Percentiles rank a stretch among this genome's conserved stretches.
These are phyloP conservation scores for Ophioceras dolichostomum DNA, from an alignment of 2,329 filamentous ascomycete genomes.

Conservation along the genomic window DNA sequence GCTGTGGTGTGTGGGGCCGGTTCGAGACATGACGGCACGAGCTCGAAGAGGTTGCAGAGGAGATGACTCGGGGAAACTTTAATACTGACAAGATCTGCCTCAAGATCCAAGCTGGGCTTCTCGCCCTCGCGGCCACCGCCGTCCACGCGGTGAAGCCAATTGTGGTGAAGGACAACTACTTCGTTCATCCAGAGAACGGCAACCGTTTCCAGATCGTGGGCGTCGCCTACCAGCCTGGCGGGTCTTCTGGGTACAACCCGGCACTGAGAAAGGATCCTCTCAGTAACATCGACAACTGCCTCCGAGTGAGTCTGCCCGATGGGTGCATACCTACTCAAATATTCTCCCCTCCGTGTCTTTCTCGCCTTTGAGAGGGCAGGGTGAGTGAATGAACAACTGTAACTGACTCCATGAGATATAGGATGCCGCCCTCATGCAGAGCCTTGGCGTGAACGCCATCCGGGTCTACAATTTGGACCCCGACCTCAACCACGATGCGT, in stretches of 20 bases:
- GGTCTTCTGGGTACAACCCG: slow-evolving; percentile 49
- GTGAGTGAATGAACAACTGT: no score
- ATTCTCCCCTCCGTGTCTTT: no score
- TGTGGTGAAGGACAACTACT: slow-evolving; percentile 42
- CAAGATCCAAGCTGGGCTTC: slow-evolving; percentile 29
- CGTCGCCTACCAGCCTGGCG: slow-evolving; percentile 58
- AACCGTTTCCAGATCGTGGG: slow-evolving; percentile 55
- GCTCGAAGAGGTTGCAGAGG: no score
- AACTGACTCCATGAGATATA: no score
- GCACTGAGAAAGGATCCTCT: slow-evolving; percentile 42
- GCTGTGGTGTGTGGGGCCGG: no score
- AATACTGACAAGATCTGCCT: no score
- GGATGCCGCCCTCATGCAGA: slow-evolving; percentile 54
- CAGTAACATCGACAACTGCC: slow-evolving; percentile 43
- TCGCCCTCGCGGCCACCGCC: slow-evolving; percentile 39
- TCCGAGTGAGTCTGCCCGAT: slow-evolving; percentile 33
- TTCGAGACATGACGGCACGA: no score
- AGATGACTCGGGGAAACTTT: no score
- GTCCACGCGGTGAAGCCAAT: slow-evolving; percentile 45
- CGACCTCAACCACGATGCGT: slow-evolving; percentile 53
- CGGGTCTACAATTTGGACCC: slow-evolving; percentile 60
- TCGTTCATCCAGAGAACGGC: slow-evolving; percentile 46
- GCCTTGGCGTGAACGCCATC: slow-evolving; percentile 52
- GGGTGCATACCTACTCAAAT: no score
- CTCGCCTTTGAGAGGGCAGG: no score